Evolutionary conservation across 2,329 filamentous ascomycete species (phyloP).

Genomic region (Diaporthe sp.): DNA sequence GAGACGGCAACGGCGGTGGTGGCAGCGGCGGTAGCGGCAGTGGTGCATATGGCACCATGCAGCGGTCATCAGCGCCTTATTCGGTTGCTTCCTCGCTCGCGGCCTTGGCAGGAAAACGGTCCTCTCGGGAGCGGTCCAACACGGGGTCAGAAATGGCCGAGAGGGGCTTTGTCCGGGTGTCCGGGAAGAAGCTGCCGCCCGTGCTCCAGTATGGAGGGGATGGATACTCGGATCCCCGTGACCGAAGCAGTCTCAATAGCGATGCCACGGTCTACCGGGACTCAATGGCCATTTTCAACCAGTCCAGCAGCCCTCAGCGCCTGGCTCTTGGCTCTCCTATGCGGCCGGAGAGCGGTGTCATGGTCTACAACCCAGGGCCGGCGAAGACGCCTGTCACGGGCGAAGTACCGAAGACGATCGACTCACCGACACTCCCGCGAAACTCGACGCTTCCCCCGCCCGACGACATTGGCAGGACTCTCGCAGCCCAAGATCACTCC

Average conservation of each 20-base stretch:
- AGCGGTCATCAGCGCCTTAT: constrained; percentile 60
- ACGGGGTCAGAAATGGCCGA: constrained; percentile 59
- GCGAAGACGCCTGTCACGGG: constrained; percentile 71
- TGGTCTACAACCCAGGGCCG: constrained; percentile 75
- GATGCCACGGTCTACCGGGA: constrained; percentile 59
- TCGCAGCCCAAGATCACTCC: constrained; percentile 38
- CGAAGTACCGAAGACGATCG: constrained; percentile 31
- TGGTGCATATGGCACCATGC: constrained; percentile 54
- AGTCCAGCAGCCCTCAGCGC: constrained; percentile 50
- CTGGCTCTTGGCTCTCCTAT: constrained; percentile 70
- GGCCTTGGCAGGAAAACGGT: constrained; percentile 58
- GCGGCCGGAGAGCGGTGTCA: constrained; percentile 71
- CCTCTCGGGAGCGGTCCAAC: constrained; percentile 49
- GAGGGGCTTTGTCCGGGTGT: constrained; percentile 74
- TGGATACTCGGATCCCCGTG: constrained; percentile 68
- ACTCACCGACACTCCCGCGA: constrained; percentile 36
- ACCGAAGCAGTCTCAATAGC: constrained; percentile 59
- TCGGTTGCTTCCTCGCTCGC: constrained; percentile 65
- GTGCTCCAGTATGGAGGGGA: constrained; percentile 74
- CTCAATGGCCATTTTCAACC: constrained; percentile 48
- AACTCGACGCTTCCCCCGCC: constrained; percentile 34
- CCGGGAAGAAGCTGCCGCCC: constrained; percentile 74
- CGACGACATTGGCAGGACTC: constrained; percentile 41
- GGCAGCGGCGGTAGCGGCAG: not conserved
- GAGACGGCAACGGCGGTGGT: constrained; percentile 42